Percentiles rank a stretch among this genome's conserved stretches.
Conservation (phyloP, 164 flowering plant species). For the Magnolia kwangsiensis region DNA sequence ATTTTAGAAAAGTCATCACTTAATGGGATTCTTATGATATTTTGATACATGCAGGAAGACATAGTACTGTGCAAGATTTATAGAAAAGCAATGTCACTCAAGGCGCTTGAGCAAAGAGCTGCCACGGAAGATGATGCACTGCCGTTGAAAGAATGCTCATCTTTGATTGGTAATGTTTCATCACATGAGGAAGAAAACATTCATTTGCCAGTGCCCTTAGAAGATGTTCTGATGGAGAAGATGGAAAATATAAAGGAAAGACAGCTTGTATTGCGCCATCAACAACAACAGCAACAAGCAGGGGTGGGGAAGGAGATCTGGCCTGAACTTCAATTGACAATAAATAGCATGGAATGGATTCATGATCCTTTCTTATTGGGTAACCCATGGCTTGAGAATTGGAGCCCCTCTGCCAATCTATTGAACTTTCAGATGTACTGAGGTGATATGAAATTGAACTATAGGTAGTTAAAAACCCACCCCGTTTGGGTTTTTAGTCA, state of each 20-base stretch:
- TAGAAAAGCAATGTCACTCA: constrained; percentile 87
- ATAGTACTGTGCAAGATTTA: constrained; percentile 84
- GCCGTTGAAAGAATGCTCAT: constrained; percentile 7
- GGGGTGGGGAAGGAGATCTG: constrained; percentile 25
- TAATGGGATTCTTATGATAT: background rate
- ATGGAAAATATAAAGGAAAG: constrained; percentile 12
- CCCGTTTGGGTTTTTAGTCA: background rate
- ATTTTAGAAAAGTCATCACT: background rate
- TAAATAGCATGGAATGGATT: constrained; percentile 45
- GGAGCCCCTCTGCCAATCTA: constrained; percentile 15
- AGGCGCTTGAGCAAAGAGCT: constrained; percentile 82
- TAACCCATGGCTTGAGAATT: constrained; percentile 64
- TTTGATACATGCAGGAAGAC: constrained; percentile 25
- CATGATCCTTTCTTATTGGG: constrained; percentile 49
- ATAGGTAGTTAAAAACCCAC: background rate
- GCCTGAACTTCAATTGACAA: constrained; percentile 65
- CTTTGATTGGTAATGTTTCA: constrained; percentile 23
- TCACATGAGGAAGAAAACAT: constrained; percentile 18
- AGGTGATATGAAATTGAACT: background rate
- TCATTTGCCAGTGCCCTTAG: background rate
- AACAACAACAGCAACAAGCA: constrained; percentile 2
- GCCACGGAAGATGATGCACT: constrained; percentile 53
- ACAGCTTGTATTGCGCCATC: background rate
- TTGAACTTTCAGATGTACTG: constrained; percentile 18
- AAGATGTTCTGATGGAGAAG: constrained; percentile 1